A percentile compares a stretch with the other conserved stretches of the same genome.
These are phyloP conservation scores for Cytidiella melzeri DNA, from an alignment of 768 basidiomycete species.

Conservation along the genomic window DNA sequence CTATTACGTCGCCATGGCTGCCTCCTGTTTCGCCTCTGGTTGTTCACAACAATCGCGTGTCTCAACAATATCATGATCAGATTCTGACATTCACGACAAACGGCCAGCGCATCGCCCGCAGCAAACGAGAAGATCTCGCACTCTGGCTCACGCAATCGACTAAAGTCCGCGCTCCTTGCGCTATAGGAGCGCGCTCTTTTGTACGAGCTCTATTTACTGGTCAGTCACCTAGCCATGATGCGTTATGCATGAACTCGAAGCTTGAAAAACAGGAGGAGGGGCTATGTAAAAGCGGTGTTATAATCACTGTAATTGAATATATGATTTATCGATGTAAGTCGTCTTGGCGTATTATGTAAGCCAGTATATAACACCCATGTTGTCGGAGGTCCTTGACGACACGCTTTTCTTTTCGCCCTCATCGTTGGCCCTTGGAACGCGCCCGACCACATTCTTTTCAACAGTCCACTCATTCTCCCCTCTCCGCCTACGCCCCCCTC, in stretches of 20 bases:
- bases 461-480: conserved; percentile 18
- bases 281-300: too few species aligned
- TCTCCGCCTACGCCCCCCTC: neutral
- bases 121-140: too few species aligned
- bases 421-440: neutral
- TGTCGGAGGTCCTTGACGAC: neutral
- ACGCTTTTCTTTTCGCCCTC: neutral
- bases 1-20: conserved; percentile 41
- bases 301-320: too few species aligned
- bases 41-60: conserved; percentile 3
- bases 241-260: too few species aligned
- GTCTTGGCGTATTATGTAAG: neutral
- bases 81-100: conserved; percentile 5
- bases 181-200: too few species aligned
- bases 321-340: too few species aligned
- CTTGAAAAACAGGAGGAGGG: too few species aligned
- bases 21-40: conserved; percentile 3
- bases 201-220: too few species aligned
- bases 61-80: conserved; percentile 3
- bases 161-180: too few species aligned
- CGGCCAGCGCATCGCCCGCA: too few species aligned
- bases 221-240: too few species aligned
- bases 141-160: too few species aligned
- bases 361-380: neutral
- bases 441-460: conserved; percentile 22